Percentiles rank a stretch among this genome's conserved stretches.
Conservation (phyloP, 208 protist species). For the Spongospora subterranea region DNA sequence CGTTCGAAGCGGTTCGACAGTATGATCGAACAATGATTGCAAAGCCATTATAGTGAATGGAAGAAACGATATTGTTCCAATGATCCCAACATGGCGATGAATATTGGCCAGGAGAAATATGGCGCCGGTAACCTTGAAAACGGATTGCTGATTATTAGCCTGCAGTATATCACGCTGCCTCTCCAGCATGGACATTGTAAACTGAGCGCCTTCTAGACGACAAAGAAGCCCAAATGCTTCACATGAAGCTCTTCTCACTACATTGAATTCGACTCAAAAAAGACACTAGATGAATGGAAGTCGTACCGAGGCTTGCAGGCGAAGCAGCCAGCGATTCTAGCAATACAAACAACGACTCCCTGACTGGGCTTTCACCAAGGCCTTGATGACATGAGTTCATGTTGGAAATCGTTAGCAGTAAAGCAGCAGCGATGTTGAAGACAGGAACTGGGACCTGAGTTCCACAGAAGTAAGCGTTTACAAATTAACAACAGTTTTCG, state of each 20-base stretch:
- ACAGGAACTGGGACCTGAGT: background rate
- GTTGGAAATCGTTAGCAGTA: background rate
- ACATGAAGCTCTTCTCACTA: background rate
- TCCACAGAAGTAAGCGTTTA: background rate
- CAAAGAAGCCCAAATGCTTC: background rate
- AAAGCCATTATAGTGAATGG: background rate
- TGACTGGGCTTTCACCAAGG: background rate
- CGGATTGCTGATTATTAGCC: background rate
- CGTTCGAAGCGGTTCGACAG: background rate
- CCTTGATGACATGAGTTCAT: background rate
- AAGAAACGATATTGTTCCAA: background rate
- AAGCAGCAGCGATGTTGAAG: slow-evolving; percentile 11
- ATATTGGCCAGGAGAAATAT: slow-evolving; percentile 12
- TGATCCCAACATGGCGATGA: slow-evolving; percentile 4
- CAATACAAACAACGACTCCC: background rate
- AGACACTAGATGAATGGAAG: background rate
- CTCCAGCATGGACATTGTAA: background rate
- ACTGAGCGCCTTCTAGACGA: background rate
- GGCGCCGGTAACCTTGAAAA: background rate
- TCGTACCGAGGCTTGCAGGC: background rate
- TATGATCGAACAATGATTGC: slow-evolving; percentile 26
- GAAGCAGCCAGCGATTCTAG: background rate
- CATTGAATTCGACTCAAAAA: background rate
- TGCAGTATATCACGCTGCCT: background rate
- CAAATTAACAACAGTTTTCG: background rate